Conservation (phyloP, 768 basidiomycete genomes). For the Gautieria morchelliformis region DNA sequence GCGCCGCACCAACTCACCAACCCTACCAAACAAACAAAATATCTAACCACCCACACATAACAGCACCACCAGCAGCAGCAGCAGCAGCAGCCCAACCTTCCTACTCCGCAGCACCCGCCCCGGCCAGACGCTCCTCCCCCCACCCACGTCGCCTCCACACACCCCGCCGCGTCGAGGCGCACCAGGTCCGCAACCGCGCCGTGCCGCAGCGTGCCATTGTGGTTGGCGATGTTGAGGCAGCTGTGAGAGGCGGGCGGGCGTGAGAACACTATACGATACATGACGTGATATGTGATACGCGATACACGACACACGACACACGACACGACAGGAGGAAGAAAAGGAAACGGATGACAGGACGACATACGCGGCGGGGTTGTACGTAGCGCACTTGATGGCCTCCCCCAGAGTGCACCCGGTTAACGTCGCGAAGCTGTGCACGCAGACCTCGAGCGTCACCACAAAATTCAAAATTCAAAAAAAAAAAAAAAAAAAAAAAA, state of each 20-base stretch:
- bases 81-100: no score
- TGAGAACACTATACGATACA: no score
- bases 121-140: slow-evolving; percentile 64
- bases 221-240: slow-evolving; percentile 68
- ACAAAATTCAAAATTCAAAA: no score
- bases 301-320: no score
- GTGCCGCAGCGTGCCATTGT: slow-evolving; percentile 70
- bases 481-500: no score
- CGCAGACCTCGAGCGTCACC: slow-evolving; percentile 74
- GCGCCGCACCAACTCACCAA: no score
- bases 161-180: slow-evolving; percentile 53
- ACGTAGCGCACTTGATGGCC: slow-evolving; percentile 80
- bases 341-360: neutral
- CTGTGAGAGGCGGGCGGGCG: slow-evolving; percentile 25
- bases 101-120: no score
- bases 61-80: no score
- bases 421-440: slow-evolving; percentile 77
- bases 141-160: slow-evolving; percentile 70
- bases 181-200: slow-evolving; percentile 85
- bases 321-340: no score
- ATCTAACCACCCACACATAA: no score
- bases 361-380: slow-evolving; percentile 69
- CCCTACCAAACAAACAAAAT: no score
- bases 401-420: slow-evolving; percentile 77
- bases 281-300: no score